Conservation (phyloP, 139 green algal species). For the Volvox reticuliferus region DNA sequence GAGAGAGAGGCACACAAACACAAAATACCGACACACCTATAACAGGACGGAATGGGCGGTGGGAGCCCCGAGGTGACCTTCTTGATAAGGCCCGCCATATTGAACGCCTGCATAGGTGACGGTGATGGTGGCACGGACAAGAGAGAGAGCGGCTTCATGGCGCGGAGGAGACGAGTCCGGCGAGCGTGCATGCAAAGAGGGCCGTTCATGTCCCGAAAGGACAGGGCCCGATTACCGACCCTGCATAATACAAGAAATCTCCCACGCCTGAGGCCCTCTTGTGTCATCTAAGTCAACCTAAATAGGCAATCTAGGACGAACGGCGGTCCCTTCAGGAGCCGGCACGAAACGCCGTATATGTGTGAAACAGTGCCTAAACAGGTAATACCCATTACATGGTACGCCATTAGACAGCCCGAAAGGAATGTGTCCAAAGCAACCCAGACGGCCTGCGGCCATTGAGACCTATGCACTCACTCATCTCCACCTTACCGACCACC, state of each 20-base stretch:
- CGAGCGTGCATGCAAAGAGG: neutral
- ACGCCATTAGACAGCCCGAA: no score
- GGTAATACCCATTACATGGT: no score
- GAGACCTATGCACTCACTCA: neutral
- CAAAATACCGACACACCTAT: constrained; percentile 2
- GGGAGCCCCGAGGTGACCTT: constrained; percentile 28
- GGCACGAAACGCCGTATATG: no score
- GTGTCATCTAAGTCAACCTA: no score
- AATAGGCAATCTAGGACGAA: no score
- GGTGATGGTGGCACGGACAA: neutral
- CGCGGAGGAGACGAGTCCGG: neutral
- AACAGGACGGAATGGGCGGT: constrained; percentile 35
- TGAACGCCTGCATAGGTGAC: constrained; percentile 44
- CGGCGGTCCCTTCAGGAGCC: no score
- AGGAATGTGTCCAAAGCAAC: neutral
- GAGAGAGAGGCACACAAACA: neutral
- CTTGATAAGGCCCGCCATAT: constrained; percentile 58
- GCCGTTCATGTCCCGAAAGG: neutral
- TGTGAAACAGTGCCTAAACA: no score
- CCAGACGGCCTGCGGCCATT: no score
- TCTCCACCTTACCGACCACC: no score
- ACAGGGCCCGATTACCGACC: neutral
- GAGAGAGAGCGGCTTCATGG: neutral
- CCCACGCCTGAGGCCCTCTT: no score
- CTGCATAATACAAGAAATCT: neutral